Percentiles rank a stretch among this genome's conserved stretches.
Conservation (phyloP, 306 rosid genomes). For the Castanopsis chinensis region DNA sequence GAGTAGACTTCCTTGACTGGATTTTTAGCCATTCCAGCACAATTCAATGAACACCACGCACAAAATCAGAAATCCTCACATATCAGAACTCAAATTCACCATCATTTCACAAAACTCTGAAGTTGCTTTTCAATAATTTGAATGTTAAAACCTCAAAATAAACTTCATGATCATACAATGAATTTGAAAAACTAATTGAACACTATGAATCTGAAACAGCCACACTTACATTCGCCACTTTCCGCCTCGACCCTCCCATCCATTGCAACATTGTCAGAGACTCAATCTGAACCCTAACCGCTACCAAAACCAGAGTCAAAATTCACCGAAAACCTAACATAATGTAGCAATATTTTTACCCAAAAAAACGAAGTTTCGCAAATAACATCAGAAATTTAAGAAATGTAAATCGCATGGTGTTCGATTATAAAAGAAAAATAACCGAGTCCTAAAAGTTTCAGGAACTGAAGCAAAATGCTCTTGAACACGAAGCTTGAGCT, state of each 20-base stretch:
- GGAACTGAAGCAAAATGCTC: background rate
- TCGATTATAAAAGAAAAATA: background rate
- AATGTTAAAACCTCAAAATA: background rate
- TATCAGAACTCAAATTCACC: constrained; percentile 32
- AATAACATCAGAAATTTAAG: background rate
- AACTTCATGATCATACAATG: background rate
- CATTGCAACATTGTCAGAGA: constrained; percentile 73
- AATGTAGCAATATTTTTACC: background rate
- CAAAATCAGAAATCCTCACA: constrained; percentile 24
- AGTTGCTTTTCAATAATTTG: constrained; percentile 11
- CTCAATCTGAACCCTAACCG: background rate
- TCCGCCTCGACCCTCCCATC: constrained; percentile 98
- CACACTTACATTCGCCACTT: constrained; percentile 68
- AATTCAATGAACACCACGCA: constrained; percentile 38
- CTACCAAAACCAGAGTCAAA: too few species aligned
- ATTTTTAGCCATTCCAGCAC: constrained; percentile 28
- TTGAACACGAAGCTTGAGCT: background rate
- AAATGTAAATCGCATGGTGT: background rate
- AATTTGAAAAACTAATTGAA: constrained; percentile 1
- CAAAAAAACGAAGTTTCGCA: background rate
- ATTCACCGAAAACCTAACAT: too few species aligned
- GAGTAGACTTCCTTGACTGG: constrained; percentile 82
- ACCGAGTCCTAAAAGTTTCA: background rate
- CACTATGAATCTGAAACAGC: background rate
- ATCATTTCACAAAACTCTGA: background rate